phyloP scores from a whole-genome alignment of 148 eudicot genomes.

The Diospyros kaki region DNA sequence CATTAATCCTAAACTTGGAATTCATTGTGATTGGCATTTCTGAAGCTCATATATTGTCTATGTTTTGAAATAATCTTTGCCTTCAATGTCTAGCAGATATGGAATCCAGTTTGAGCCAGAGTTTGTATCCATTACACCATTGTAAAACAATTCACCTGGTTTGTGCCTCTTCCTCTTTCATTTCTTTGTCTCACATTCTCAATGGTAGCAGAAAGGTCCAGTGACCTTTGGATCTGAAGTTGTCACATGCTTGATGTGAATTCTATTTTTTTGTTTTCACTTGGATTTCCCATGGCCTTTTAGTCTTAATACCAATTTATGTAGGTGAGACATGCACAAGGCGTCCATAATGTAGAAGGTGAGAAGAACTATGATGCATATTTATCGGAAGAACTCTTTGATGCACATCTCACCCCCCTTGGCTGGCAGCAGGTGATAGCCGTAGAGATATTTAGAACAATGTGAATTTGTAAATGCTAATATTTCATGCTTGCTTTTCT shows the following conservation, averaged over 20 bases:
- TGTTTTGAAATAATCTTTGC: not conserved
- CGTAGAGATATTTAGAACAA: not conserved
- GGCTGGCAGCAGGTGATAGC: slow-evolving; percentile 87
- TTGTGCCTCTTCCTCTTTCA: slow-evolving; percentile 13
- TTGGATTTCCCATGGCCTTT: not conserved
- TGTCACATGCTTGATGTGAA: not conserved
- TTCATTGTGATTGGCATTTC: not conserved
- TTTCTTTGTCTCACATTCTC: no score
- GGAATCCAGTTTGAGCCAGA: slow-evolving; percentile 46
- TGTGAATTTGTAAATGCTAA: not conserved
- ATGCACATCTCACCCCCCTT: slow-evolving; percentile 79
- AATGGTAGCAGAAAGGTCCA: not conserved
- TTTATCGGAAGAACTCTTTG: slow-evolving; percentile 68
- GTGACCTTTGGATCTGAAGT: not conserved
- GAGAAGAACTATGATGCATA: slow-evolving; percentile 54
- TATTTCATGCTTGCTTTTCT: not conserved
- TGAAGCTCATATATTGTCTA: not conserved
- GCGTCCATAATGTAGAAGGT: slow-evolving; percentile 88
- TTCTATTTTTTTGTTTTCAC: not conserved
- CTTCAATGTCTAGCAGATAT: slow-evolving; percentile 38
- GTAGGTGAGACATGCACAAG: slow-evolving; percentile 98
- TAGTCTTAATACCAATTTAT: slow-evolving; percentile 2
- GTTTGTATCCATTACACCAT: slow-evolving; percentile 68
- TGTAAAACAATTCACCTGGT: slow-evolving; percentile 95
- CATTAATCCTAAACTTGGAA: not conserved